Base-by-base conservation (phyloP, 1,139 yeast genomes). In the Candida dubliniensis region DNA sequence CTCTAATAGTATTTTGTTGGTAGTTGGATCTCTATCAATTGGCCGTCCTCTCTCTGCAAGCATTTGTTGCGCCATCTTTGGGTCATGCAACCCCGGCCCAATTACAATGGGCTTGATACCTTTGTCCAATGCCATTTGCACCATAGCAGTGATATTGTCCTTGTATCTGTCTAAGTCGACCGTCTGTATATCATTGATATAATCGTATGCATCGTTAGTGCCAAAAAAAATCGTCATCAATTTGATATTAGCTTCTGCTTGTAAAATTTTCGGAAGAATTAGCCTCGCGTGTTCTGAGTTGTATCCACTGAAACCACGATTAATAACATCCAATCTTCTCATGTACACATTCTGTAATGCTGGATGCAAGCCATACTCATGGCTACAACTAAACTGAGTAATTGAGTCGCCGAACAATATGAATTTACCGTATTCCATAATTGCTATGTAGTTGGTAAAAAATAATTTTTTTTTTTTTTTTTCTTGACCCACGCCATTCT, bases 201-300 rank as follows among this genome's bases (percentile, higher is more conserved):
- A 79, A 56, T 86, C 95, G 8, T 67, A 54, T 0, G 88, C 81
- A 59, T 88, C 96, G 56, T 88, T 88, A 9, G 95, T 76, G 1
- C 96, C 96, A 54, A 86, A 79, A 60, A 84, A 87, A 2, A 88
- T 64, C 0, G 82, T 76, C 49, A 78, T 72, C 29, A 84, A 52
- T 47, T 62, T 58, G 42, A 68, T 49, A 42, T 62, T 64, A 44
- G 68, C 61, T 46, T 79, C 85, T 1, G 64, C 57, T 13, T 66
- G 60, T 31, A 83, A 59, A 14, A 83, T 62, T 41, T 69, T 61
- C 1, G 81, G 81, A 13, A 81, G 62, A 11, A 83, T 58, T 14
- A 52, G 41, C 8, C 65, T 56, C 0, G 76, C 83, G 63, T 81
- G 81, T 29, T 74, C 68, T 0, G 84, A 62, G 53, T 74, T 83